Conservation (phyloP, 179 eudicot genomes). For the Nepenthes alata region DNA sequence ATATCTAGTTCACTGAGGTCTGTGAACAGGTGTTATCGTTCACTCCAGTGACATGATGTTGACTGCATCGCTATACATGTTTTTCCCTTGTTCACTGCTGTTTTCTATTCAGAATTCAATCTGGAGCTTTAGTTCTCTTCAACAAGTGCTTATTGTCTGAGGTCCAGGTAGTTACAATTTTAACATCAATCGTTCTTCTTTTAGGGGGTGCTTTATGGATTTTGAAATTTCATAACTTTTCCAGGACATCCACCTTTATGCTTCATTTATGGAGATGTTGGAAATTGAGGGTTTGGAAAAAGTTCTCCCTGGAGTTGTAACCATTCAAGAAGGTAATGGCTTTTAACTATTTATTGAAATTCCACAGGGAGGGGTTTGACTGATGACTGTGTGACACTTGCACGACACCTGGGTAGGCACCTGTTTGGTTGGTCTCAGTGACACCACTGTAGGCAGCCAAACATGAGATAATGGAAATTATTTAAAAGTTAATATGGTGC, state of each 20-base stretch:
- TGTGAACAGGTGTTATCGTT: background rate
- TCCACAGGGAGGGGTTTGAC: background rate
- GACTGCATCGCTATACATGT: too few species aligned
- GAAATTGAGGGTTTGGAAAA: slow-evolving; percentile 47
- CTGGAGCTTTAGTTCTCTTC: slow-evolving; percentile 59
- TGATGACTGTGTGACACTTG: background rate
- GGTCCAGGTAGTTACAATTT: slow-evolving; percentile 47
- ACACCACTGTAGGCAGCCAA: too few species aligned
- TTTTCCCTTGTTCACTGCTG: too few species aligned
- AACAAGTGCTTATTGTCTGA: slow-evolving; percentile 66
- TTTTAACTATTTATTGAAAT: background rate
- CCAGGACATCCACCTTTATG: slow-evolving; percentile 57
- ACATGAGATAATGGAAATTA: too few species aligned
- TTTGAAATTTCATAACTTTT: slow-evolving; percentile 8
- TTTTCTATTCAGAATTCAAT: slow-evolving; percentile 30
- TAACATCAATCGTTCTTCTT: background rate
- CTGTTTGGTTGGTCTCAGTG: too few species aligned
- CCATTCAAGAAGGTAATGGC: slow-evolving; percentile 60
- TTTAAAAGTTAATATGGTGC: too few species aligned
- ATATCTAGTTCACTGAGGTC: background rate
- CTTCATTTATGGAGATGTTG: slow-evolving; percentile 72
- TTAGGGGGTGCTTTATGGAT: background rate
- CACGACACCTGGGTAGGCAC: too few species aligned
- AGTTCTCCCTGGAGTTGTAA: slow-evolving; percentile 68
- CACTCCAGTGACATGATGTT: background rate